Base-by-base conservation (phyloP, 108 stramenopile species). In the Cyclotella atomus region DNA sequence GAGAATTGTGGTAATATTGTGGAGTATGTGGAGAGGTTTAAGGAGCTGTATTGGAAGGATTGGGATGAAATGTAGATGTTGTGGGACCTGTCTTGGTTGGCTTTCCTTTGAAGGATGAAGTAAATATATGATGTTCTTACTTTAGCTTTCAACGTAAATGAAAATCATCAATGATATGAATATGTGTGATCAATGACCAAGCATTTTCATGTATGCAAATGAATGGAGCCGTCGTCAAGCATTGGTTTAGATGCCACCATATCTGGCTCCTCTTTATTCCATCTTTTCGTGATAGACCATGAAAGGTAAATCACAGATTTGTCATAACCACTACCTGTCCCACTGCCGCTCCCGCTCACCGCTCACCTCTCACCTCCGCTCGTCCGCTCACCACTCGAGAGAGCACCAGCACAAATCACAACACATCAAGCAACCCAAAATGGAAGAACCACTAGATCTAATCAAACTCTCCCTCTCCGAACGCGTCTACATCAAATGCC, bases 391-490 rank as follows among this genome's bases (percentile, higher is more conserved):
- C 7, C 7, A 12, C 38, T 41, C 7, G 38, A 9, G 12, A 41
- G 12, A 41, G 38, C 38, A 41, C 7, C 38, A 41, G 7, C 38
- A 41, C 38, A 41, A 41, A 7, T 7, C 7, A 41, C 38, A 41
- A 41, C 38, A 41, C 38, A 41, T 12, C 38, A 41, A 12, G 38
- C 38, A 41, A 41, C 38, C 38, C 38, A 41, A 9, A 41, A 95
- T 95, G 95, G 95, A 95, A 66, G 95, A 95, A 81, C 99, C 99
- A 12, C 83, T 99, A 23, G 99, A 99, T 83, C 78, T 99, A 20
- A 98, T 99, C 68, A 93, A 96, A 30, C 84, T 99, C 56, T 98
- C 97, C 23, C 92, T 99, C 55, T 97, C 98, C 67, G 99, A 99
- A 76, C 86, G 97, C 24, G 94, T 99, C 27, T 97, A 97, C 75